Evolutionary conservation across 2,329 filamentous ascomycete genomes (phyloP).

Genomic region (Microcyclospora pomicola): DNA sequence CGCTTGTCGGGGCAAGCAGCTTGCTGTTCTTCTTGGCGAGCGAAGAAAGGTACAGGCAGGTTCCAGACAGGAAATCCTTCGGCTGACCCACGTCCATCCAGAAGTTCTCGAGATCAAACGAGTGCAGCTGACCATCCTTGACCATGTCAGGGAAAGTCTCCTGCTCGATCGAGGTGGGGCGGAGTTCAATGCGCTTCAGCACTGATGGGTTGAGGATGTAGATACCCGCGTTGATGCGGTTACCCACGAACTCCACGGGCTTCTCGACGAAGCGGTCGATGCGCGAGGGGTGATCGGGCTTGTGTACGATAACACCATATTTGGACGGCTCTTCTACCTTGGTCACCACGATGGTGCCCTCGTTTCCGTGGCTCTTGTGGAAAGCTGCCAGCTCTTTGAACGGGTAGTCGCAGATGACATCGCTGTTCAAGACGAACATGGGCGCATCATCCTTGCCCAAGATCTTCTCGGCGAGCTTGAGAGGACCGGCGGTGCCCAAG

Average conservation of each 20-base stretch:
- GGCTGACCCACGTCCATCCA: constrained; percentile 99
- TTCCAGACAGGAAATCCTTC: constrained; percentile 94
- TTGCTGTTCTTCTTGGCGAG: constrained; percentile 82
- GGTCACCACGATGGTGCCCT: constrained; percentile 95
- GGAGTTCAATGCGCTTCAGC: constrained; percentile 81
- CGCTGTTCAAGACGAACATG: constrained; percentile 97
- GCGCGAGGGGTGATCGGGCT: constrained; percentile 74
- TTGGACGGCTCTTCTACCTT: constrained; percentile 99
- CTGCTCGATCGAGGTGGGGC: constrained; percentile 94
- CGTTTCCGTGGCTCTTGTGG: constrained; percentile 84
- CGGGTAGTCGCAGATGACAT: constrained; percentile 96
- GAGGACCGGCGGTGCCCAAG: constrained; percentile 81
- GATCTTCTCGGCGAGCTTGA: constrained; percentile 88
- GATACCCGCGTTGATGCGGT: constrained; percentile 96
- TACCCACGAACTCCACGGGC: constrained; percentile 94
- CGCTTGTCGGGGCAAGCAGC: constrained; percentile 54
- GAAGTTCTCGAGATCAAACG: constrained; percentile 91
- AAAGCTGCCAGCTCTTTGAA: constrained; percentile 82
- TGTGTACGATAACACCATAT: constrained; percentile 97
- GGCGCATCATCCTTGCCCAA: constrained; percentile 85
- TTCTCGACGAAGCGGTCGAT: constrained; percentile 99
- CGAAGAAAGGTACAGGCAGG: constrained; percentile 89
- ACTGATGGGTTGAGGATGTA: constrained; percentile 95
- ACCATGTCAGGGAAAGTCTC: constrained; percentile 95
- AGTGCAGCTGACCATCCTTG: constrained; percentile 80